Base-by-base conservation (phyloP, 2,329 filamentous ascomycete genomes). In the Clonostachys chloroleuca region DNA sequence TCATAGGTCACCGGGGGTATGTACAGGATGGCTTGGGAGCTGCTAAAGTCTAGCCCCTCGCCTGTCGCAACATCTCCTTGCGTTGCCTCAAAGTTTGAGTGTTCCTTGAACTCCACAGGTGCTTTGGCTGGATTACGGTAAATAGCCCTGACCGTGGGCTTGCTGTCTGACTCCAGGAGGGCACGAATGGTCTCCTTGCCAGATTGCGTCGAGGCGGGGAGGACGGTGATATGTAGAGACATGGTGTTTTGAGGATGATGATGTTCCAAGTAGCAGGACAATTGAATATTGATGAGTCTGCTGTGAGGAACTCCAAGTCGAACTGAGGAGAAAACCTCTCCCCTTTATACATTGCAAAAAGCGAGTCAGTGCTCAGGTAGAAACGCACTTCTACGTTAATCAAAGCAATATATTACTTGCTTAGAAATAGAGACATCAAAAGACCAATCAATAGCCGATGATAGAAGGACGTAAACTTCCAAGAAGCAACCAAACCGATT, bases 171-270 rank as follows among this genome's bases (percentile, higher is more conserved):
- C 5, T 46, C 44, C 0, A 67, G 47, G 2, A 66, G 56, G 4
- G 40, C 42, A 2, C 57, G 56, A 16, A 67, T 62, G 1, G 61
- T 58, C 12, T 57, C 58, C 33, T 50, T 52, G 13, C 63, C 64
- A n/a, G 57, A 61, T 40, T 58, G 54, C 14, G 61, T 59, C 5
- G 64, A 66, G 12, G 63, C 64, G 8, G 64, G 64, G 2, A 66
- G 36, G 20, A 67, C 47, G 6, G 60, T 60, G 47, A 66, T 55
- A n/a, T 59, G 56, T n/a, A 30, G 34, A 43, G 54, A 10, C 62
- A 65, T 65, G n/a, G 34, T 56, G 50, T 4, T 8, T 8, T 30
- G 24, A 30, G 24, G 24, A 30, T 30, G 24, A 6, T 9, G 9
- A 30, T 30, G 24, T 30, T 30, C 24, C 24, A 30, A 10, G 24